Conservation (phyloP, 495 filamentous ascomycete species). For the Xylaria intraflava region DNA sequence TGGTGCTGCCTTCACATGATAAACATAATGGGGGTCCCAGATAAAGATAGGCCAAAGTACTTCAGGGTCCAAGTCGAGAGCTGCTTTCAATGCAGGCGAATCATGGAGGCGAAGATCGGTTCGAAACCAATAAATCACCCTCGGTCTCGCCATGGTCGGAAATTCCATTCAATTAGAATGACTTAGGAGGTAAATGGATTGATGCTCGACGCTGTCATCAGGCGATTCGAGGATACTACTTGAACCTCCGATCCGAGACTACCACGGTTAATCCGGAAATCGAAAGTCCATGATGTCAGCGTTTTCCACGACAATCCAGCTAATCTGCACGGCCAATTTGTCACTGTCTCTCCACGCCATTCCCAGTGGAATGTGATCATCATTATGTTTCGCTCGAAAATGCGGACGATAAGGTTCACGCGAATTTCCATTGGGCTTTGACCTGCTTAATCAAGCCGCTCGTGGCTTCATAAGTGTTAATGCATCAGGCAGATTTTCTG, state of each 20-base stretch:
- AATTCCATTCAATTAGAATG: neutral
- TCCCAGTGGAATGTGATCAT: neutral
- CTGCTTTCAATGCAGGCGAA: conserved; percentile 59
- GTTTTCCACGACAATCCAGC: conserved; percentile 17
- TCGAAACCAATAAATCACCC: conserved; percentile 70
- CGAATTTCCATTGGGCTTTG: too few species aligned
- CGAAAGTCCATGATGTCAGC: conserved; percentile 29
- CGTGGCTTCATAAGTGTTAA: neutral
- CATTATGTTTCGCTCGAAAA: neutral
- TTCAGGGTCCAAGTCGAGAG: conserved; percentile 54
- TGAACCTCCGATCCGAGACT: neutral
- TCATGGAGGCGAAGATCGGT: conserved; percentile 68
- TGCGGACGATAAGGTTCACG: neutral
- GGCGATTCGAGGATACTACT: neutral
- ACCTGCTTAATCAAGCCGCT: too few species aligned
- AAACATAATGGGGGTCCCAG: conserved; percentile 71
- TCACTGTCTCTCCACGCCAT: neutral
- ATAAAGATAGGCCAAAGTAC: conserved; percentile 61
- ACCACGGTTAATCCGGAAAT: conserved; percentile 1
- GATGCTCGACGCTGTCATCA: neutral
- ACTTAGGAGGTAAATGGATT: neutral
- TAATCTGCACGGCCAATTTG: neutral
- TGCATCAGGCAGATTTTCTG: conserved; percentile 7
- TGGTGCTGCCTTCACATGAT: conserved; percentile 53
- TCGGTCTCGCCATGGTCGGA: conserved; percentile 26